A percentile compares a stretch with the other conserved stretches of the same genome.
Evolutionary conservation across 73 alveolate genomes (phyloP).

Genomic region (Tetrahymena thermophila): DNA sequence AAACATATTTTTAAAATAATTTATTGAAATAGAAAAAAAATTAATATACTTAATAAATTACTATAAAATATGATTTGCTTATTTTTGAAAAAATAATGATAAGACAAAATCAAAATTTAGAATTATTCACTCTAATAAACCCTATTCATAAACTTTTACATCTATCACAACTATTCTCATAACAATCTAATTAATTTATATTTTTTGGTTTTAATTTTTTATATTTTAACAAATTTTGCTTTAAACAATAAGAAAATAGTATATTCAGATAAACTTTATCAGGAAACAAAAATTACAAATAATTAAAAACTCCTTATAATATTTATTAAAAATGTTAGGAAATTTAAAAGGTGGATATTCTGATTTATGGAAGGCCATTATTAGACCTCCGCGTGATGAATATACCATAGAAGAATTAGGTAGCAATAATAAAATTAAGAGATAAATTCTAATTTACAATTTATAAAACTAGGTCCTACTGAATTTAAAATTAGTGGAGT

Average conservation of each 20-base stretch:
- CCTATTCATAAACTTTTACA: not conserved
- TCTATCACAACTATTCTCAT: not conserved
- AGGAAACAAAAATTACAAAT: not conserved
- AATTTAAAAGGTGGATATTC: slow-evolving; percentile 66
- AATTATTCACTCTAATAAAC: not conserved
- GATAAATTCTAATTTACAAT: slow-evolving; percentile 31
- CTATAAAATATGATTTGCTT: not conserved
- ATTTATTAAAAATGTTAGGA: not conserved
- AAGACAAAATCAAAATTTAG: not conserved
- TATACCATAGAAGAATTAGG: slow-evolving; percentile 82
- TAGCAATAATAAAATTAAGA: slow-evolving; percentile 35
- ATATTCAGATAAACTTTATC: not conserved
- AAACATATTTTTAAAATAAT: too few relatives aligned
- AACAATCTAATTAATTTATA: not conserved
- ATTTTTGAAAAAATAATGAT: too few relatives aligned
- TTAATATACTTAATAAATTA: too few relatives aligned
- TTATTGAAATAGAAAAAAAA: not conserved
- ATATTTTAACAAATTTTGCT: too few relatives aligned
- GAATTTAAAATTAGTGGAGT: slow-evolving; percentile 64
- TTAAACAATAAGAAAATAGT: not conserved
- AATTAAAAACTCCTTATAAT: not conserved
- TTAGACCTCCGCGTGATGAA: slow-evolving; percentile 96
- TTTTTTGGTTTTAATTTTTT: not conserved
- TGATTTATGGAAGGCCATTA: slow-evolving; percentile 94
- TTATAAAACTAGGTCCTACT: slow-evolving; percentile 63